A percentile compares a stretch with the other conserved stretches of the same genome.
Conservation (phyloP, 2,329 filamentous ascomycete genomes). For the Alternaria incomplexa region DNA sequence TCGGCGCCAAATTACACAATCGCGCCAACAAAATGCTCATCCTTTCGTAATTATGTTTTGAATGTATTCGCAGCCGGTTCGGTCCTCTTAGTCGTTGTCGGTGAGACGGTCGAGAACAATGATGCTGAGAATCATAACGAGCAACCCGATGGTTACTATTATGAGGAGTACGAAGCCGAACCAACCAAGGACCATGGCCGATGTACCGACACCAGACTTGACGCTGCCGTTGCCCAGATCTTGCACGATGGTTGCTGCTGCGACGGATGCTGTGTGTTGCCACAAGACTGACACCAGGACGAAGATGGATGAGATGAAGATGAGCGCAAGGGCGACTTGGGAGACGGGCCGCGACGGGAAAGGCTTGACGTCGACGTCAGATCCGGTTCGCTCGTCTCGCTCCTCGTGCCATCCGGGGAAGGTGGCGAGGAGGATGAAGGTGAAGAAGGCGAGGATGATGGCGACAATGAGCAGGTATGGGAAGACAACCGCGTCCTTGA, state of each 20-base stretch:
- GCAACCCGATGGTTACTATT: slow-evolving; percentile 89
- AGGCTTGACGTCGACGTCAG: slow-evolving; percentile 88
- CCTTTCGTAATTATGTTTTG: slow-evolving; percentile 15
- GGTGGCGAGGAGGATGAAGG: slow-evolving; percentile 90
- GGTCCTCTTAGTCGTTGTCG: slow-evolving; percentile 43
- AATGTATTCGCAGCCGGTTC: not conserved
- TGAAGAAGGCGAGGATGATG: slow-evolving; percentile 95
- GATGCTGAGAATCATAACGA: slow-evolving; percentile 97
- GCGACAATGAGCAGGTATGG: slow-evolving; percentile 98
- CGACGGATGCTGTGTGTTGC: slow-evolving; percentile 97
- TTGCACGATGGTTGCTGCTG: slow-evolving; percentile 90
- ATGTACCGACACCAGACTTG: slow-evolving; percentile 85
- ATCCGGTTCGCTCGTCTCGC: slow-evolving; percentile 74
- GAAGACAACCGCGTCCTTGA: slow-evolving; percentile 98
- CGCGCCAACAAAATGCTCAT: slow-evolving; percentile 20
- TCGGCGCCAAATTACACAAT: slow-evolving; percentile 35
- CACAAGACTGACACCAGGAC: slow-evolving; percentile 73
- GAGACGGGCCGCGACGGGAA: slow-evolving; percentile 93
- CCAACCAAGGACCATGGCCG: slow-evolving; percentile 97
- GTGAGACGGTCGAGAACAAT: slow-evolving; percentile 71
- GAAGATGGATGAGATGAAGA: slow-evolving; percentile 74
- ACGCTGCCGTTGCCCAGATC: slow-evolving; percentile 91
- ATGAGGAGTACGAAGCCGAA: slow-evolving; percentile 94
- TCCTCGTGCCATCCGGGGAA: slow-evolving; percentile 98
- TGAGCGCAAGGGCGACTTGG: slow-evolving; percentile 89